Base-by-base conservation (phyloP, 768 basidiomycete genomes). In the Panellus pusillus region DNA sequence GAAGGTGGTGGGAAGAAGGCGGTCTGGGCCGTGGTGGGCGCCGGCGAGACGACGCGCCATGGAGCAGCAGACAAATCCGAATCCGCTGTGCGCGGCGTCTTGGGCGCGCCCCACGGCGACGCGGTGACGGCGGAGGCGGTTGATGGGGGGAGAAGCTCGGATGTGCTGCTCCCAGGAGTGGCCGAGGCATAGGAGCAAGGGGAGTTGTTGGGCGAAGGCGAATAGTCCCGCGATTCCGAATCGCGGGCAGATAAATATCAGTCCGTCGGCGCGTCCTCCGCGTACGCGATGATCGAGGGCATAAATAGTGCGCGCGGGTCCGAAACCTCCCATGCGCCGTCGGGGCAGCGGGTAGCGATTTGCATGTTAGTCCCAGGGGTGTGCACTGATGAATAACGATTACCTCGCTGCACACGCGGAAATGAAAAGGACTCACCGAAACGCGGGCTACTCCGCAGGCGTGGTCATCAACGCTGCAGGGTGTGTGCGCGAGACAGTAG, bases 361-460 rank as follows among this genome's bases (percentile, higher is more conserved):
- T 82, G 81, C 82, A 84, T 83, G 64, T 79, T 77, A 52, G 70
- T 64, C 12, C 81, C 81, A 0, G 81, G 80, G n/a, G n/a, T n/a
- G n/a, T n/a, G n/a, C n/a, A n/a, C n/a, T n/a, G n/a, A n/a, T n/a
- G n/a, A n/a, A n/a, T n/a, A n/a, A n/a, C n/a, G n/a, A n/a, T n/a
- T n/a, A n/a, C n/a, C n/a, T n/a, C n/a, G n/a, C n/a, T n/a, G 32
- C 17, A 39, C 24, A 17, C 14, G 3, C 14, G 31, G n/a, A n/a
- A n/a, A 1, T n/a, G 37, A 32, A 31, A 24, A 36, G 43, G 11
- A 47, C 46, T 35, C 15, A 40, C 39, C 39, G 18, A 32, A 32
- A 7, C 31, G 31, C 14, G 50, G 29, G 11, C 55, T n/a, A n/a
- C n/a, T n/a, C n/a, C n/a, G n/a, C n/a, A n/a, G n/a, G n/a, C n/a